These are phyloP conservation scores for Vishniacozyma victoriae DNA, from an alignment of 768 basidiomycete genomes.

Conservation along the genomic window DNA sequence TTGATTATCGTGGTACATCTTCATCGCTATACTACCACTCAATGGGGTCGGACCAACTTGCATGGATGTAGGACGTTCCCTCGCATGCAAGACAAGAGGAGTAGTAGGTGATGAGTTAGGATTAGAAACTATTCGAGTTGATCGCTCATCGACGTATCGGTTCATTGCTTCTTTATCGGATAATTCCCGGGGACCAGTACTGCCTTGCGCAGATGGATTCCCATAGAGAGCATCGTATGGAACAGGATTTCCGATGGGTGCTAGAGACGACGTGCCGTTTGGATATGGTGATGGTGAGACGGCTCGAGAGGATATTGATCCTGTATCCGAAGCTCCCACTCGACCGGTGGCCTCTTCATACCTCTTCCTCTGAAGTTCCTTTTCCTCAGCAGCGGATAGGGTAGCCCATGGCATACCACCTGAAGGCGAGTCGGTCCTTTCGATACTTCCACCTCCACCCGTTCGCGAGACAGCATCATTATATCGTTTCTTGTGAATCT, in stretches of 20 bases:
- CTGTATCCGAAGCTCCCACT: not conserved
- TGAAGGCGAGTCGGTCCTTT: not conserved
- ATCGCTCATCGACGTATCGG: no score
- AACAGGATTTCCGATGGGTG: slow-evolving; percentile 3
- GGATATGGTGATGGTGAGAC: not conserved
- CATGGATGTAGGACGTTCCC: not conserved
- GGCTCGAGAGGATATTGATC: no score
- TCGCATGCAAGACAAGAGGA: not conserved
- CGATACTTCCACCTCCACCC: not conserved
- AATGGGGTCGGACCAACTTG: not conserved
- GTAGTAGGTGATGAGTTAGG: not conserved
- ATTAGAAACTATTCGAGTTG: no score
- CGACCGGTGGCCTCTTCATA: slow-evolving; percentile 31
- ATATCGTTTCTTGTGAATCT: slow-evolving; percentile 29
- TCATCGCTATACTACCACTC: slow-evolving; percentile 28
- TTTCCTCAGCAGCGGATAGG: slow-evolving; percentile 35
- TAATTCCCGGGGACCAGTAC: no score
- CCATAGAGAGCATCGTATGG: slow-evolving; percentile 8
- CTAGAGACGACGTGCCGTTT: not conserved
- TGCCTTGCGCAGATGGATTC: no score
- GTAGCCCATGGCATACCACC: slow-evolving; percentile 5
- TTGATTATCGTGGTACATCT: slow-evolving; percentile 21
- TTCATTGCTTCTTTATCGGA: no score
- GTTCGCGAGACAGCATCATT: slow-evolving; percentile 27
- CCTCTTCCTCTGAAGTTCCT: slow-evolving; percentile 30